phyloP scores from a whole-genome alignment of 805 yeast genomes.

The Henningerozyma blattae region DNA sequence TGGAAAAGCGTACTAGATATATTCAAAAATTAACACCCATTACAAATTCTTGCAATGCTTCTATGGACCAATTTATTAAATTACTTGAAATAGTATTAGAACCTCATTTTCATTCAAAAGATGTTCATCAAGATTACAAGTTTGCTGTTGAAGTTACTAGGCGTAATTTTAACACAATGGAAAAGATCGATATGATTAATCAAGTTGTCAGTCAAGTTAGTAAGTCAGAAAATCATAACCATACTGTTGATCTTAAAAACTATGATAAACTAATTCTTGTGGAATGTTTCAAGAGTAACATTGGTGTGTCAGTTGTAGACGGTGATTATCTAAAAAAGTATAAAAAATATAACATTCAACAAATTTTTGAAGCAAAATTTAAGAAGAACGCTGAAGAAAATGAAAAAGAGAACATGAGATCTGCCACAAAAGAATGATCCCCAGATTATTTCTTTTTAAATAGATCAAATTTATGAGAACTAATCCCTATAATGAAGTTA shows the following conservation, averaged over 20 bases:
- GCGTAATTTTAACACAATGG: slow-evolving; percentile 66
- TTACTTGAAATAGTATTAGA: slow-evolving; percentile 47
- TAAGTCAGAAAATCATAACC: slow-evolving; percentile 42
- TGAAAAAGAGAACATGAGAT: neutral
- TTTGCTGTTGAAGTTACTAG: slow-evolving; percentile 77
- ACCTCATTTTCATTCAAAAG: slow-evolving; percentile 51
- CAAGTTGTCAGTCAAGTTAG: slow-evolving; percentile 65
- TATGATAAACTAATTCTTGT: slow-evolving; percentile 71
- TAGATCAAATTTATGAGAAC: no score
- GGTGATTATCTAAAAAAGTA: slow-evolving; percentile 39
- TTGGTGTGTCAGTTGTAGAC: slow-evolving; percentile 78
- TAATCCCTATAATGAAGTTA: no score
- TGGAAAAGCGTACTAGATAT: slow-evolving; percentile 49
- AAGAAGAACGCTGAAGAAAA: slow-evolving; percentile 8
- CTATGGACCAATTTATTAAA: slow-evolving; percentile 51
- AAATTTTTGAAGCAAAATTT: slow-evolving; percentile 43
- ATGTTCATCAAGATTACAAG: slow-evolving; percentile 24
- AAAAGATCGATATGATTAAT: slow-evolving; percentile 61
- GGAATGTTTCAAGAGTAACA: slow-evolving; percentile 78
- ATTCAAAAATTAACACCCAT: slow-evolving; percentile 77
- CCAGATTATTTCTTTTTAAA: no score
- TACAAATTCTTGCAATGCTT: slow-evolving; percentile 60
- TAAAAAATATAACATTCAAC: slow-evolving; percentile 70
- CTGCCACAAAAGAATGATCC: no score
- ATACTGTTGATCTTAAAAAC: slow-evolving; percentile 66